Evolutionary conservation across 179 eudicot species (phyloP).

Genomic region (Silene noctiflora): DNA sequence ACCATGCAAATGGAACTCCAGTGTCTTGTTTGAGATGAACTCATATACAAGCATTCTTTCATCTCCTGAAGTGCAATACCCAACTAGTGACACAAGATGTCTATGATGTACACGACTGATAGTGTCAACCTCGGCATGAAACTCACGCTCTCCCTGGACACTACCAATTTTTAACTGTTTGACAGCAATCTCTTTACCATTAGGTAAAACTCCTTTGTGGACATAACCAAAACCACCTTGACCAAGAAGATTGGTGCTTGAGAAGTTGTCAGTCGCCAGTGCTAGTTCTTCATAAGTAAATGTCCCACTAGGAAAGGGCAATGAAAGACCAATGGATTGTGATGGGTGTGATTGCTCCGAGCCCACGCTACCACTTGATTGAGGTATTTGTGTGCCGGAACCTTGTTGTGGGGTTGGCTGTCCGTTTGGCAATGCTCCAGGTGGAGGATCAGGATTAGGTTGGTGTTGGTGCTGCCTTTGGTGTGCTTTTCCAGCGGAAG

Average conservation of each 20-base stretch:
- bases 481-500: constrained; percentile 33
- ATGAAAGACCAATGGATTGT: constrained; percentile 24
- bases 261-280: constrained; percentile 57
- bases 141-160: constrained; percentile 90
- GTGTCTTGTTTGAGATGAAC: constrained; percentile 65
- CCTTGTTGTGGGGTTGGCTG: constrained; percentile 25
- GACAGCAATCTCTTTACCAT: constrained; percentile 74
- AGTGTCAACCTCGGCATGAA: constrained; percentile 80
- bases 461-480: constrained; percentile 34
- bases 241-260: constrained; percentile 67
- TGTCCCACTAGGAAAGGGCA: constrained; percentile 36
- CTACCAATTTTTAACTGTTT: constrained; percentile 75
- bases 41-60: constrained; percentile 74
- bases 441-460: constrained; percentile 25
- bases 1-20: constrained; percentile 88
- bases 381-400: constrained; percentile 32
- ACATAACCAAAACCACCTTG: constrained; percentile 93
- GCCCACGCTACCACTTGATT: constrained; percentile 34
- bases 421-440: constrained; percentile 19
- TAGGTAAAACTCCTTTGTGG: constrained; percentile 58
- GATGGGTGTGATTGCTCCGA: constrained; percentile 35
- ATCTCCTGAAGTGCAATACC: constrained; percentile 65
- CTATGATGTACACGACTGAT: constrained; percentile 76
- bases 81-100: constrained; percentile 75
- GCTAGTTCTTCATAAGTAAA: constrained; percentile 76